phyloP scores from a whole-genome alignment of 2,329 filamentous ascomycete species.

The Nigrospora oryzae region DNA sequence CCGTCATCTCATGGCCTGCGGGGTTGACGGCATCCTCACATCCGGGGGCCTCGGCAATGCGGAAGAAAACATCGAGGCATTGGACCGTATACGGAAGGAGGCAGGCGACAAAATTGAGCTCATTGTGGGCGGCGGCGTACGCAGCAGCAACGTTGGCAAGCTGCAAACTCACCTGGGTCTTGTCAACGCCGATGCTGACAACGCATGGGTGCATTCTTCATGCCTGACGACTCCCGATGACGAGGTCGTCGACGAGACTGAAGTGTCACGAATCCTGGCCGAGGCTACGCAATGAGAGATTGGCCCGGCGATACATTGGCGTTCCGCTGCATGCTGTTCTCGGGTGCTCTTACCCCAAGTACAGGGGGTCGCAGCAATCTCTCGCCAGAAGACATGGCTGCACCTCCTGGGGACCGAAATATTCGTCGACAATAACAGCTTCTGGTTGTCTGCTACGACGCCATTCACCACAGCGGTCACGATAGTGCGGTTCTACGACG shows the following conservation, averaged over 20 bases:
- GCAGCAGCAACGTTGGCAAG: conserved; percentile 27
- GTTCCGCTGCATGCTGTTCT: no score
- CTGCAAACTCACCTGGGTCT: conserved; percentile 18
- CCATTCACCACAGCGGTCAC: no score
- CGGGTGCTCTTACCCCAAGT: no score
- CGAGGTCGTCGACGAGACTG: conserved; percentile 14
- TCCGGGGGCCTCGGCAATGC: conserved; percentile 39
- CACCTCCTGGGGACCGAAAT: no score
- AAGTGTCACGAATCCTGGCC: conserved; percentile 14
- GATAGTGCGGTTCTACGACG: no score
- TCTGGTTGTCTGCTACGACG: no score
- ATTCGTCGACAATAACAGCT: no score
- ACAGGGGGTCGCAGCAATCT: no score
- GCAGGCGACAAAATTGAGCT: conserved; percentile 29
- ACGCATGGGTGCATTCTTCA: conserved; percentile 40
- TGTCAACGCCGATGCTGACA: conserved; percentile 6
- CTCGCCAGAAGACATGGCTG: no score
- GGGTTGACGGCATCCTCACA: conserved; percentile 44
- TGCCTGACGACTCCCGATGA: conserved; percentile 18
- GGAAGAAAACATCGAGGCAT: conserved; percentile 24
- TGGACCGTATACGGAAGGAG: conserved; percentile 26
- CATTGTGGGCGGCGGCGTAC: conserved; percentile 43
- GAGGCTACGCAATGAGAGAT: background rate
- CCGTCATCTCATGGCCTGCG: conserved; percentile 26
- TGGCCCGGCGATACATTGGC: no score